These are phyloP conservation scores for Zopfia rhizophila DNA, from an alignment of 2,329 filamentous ascomycete species.

Conservation along the genomic window DNA sequence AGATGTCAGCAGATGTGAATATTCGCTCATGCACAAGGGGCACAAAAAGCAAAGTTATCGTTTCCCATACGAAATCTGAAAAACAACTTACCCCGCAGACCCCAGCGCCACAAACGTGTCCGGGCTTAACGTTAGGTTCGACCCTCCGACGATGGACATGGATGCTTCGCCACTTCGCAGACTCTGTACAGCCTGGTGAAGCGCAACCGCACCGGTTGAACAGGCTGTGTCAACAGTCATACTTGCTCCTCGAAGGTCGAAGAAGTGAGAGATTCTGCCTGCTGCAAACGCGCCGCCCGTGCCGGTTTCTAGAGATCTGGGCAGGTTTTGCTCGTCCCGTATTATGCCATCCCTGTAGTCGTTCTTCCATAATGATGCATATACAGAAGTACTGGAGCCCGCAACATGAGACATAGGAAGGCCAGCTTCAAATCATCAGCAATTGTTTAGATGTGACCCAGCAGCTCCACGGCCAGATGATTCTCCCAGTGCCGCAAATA, in stretches of 20 bases:
- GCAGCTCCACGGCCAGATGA: too few relatives aligned
- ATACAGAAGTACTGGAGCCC: constrained; percentile 22
- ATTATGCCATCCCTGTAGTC: constrained; percentile 24
- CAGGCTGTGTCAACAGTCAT: constrained; percentile 51
- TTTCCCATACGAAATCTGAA: too few relatives aligned
- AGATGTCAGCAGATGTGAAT: constrained; percentile 24
- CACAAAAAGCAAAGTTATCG: too few relatives aligned
- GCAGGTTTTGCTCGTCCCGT: constrained; percentile 5
- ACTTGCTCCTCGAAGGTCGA: constrained; percentile 44
- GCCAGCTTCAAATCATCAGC: constrained; percentile 11
- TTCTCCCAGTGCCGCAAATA: too few relatives aligned
- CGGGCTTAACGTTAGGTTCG: constrained; percentile 16
- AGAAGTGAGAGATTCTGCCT: constrained; percentile 49
- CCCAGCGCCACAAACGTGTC: constrained; percentile 38
- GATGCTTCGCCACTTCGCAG: constrained; percentile 18
- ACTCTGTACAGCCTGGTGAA: constrained; percentile 25
- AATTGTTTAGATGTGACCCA: too few relatives aligned
- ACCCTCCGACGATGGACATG: constrained; percentile 20
- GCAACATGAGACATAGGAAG: constrained; percentile 16
- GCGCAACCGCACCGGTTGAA: constrained; percentile 39
- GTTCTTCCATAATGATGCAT: constrained; percentile 14
- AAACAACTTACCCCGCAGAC: too few relatives aligned
- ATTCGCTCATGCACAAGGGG: constrained; percentile 26
- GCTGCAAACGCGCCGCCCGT: constrained; percentile 34
- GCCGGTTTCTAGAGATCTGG: constrained; percentile 12